Conservation (phyloP, 148 eudicot genomes). For the Selenicereus undatus region DNA sequence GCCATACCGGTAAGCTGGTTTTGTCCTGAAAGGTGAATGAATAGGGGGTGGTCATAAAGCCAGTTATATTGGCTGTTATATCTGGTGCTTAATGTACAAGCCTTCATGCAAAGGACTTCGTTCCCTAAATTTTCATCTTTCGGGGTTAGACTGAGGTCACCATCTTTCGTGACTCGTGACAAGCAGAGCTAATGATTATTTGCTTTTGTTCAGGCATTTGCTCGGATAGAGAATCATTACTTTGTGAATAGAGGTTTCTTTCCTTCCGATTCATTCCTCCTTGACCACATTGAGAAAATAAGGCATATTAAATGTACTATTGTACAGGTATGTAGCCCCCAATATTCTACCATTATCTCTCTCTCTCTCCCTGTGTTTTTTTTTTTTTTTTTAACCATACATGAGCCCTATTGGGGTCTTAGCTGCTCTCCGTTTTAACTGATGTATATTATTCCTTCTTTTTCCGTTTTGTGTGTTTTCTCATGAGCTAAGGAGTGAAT, state of each 20-base stretch:
- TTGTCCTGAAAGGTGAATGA: background rate
- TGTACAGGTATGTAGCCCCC: constrained; percentile 62
- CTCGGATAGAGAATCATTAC: constrained; percentile 95
- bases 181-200: constrained; percentile 4
- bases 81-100: too few relatives aligned
- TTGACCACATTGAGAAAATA: constrained; percentile 88
- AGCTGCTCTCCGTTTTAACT: background rate
- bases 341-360: background rate
- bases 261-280: constrained; percentile 69
- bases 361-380: too few relatives aligned
- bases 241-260: constrained; percentile 86
- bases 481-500: background rate
- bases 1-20: constrained; percentile 7
- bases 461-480: background rate
- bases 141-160: background rate
- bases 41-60: too few relatives aligned
- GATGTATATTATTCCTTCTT: background rate
- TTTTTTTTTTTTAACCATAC: background rate
- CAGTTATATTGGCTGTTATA: too few relatives aligned
- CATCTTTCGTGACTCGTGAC: too few relatives aligned
- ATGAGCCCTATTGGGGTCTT: background rate
- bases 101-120: too few relatives aligned
- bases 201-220: constrained; percentile 66
- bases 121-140: too few relatives aligned
- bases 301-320: constrained; percentile 77